Percentiles rank a stretch among this genome's conserved stretches.
Conservation (phyloP, 352 stramenopile genomes). For the Globisporangium nunn region DNA sequence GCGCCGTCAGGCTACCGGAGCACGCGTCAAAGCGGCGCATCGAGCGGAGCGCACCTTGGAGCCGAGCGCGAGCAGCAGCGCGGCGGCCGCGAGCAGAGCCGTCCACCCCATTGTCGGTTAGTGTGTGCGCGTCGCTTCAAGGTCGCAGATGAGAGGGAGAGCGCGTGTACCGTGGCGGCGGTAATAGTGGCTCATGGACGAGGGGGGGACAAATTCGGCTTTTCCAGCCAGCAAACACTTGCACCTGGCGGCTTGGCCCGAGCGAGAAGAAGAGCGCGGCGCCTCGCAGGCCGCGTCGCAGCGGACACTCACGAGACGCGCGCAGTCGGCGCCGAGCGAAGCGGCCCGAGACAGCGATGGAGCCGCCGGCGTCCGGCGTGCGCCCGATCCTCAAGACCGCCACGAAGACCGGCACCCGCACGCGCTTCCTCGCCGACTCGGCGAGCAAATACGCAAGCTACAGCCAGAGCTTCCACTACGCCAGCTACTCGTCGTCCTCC, state of each 20-base stretch:
- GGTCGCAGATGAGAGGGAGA: neutral
- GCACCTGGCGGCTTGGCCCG: no score
- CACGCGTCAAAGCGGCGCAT: neutral
- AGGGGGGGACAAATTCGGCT: neutral
- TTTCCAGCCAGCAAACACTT: neutral
- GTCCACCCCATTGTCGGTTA: neutral
- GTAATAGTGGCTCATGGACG: neutral
- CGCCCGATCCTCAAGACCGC: slow-evolving; percentile 60
- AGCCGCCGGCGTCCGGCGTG: slow-evolving; percentile 12
- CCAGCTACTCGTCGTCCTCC: slow-evolving; percentile 5
- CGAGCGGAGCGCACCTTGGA: slow-evolving; percentile 4
- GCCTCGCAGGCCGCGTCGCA: neutral
- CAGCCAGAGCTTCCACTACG: slow-evolving; percentile 16
- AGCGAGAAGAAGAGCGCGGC: neutral
- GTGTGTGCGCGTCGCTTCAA: slow-evolving; percentile 7
- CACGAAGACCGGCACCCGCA: slow-evolving; percentile 13
- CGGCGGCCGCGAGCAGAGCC: neutral
- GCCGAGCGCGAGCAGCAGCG: slow-evolving; percentile 5
- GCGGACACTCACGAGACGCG: neutral
- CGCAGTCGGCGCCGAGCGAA: no score
- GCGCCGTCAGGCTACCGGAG: neutral
- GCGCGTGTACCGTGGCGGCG: neutral
- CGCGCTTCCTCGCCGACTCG: slow-evolving; percentile 19
- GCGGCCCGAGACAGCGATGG: neutral
- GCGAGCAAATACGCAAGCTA: slow-evolving; percentile 17